Percentiles rank a stretch among this genome's conserved stretches.
Evolutionary conservation across 371 early-diverging fungal species (phyloP).

Genomic region (Dinochytrium kinnereticum): DNA sequence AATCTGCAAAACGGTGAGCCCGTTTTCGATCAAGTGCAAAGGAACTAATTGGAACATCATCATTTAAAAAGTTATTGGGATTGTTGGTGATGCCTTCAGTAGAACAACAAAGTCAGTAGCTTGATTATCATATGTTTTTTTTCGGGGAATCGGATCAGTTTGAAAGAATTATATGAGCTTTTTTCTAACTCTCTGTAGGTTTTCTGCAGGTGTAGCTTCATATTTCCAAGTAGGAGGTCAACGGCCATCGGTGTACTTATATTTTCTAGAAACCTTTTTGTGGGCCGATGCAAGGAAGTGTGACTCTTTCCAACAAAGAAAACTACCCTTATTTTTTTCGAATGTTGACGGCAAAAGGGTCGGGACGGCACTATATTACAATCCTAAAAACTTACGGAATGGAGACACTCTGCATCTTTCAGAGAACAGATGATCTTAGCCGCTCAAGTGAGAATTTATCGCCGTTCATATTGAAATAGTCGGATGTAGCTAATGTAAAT

Average conservation of each 20-base stretch:
- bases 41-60: not conserved
- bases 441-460: not conserved
- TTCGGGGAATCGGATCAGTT: not conserved
- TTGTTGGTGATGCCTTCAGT: conserved; percentile 1
- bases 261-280: conserved; percentile 10
- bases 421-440: not conserved
- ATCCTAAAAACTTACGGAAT: not conserved
- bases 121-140: not conserved
- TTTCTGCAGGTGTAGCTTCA: conserved; percentile 5
- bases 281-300: conserved; percentile 5
- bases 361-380: conserved; percentile 8
- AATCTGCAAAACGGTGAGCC: not conserved
- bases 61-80: not conserved
- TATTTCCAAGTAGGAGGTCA: too few species aligned
- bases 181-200: not conserved
- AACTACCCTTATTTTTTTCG: conserved; percentile 15
- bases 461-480: too few species aligned
- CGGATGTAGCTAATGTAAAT: not conserved
- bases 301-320: not conserved
- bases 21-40: not conserved
- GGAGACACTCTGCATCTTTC: not conserved
- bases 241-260: too few species aligned
- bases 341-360: conserved; percentile 6
- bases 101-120: not conserved
- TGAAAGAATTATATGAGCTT: not conserved